Evolutionary conservation across 768 basidiomycete genomes (phyloP).

Genomic region (Suillus subaureus): DNA sequence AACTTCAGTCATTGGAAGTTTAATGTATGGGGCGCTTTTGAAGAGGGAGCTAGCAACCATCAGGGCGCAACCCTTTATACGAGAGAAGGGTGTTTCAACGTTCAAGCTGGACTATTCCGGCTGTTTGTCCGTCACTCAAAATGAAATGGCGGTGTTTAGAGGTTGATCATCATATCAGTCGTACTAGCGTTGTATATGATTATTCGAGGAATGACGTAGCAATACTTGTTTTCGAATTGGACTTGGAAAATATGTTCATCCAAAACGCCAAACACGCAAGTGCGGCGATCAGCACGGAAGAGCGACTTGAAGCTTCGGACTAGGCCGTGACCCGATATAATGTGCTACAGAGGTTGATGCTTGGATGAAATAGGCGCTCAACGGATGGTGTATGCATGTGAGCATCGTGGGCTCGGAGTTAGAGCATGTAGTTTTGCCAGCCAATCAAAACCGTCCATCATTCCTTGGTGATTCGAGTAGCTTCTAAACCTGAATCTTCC

Average conservation of each 20-base stretch:
- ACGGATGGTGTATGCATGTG: background rate
- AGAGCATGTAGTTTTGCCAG: background rate
- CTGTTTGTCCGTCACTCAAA: background rate
- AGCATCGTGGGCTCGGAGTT: background rate
- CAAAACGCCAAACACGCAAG: background rate
- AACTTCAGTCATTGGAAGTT: constrained; percentile 6
- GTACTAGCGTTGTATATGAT: background rate
- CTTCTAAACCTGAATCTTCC: background rate
- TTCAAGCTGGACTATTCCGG: background rate
- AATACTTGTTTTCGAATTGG: background rate
- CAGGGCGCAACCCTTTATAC: background rate
- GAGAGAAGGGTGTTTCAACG: background rate
- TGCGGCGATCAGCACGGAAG: background rate
- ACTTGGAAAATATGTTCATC: background rate
- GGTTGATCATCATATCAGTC: background rate
- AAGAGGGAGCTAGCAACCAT: background rate
- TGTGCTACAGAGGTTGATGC: background rate
- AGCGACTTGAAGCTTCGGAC: background rate
- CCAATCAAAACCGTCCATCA: background rate
- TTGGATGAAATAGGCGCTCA: background rate
- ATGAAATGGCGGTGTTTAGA: constrained; percentile 2
- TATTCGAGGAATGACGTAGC: background rate
- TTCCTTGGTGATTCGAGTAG: background rate
- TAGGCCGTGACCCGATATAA: background rate
- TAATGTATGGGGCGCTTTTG: background rate